Evolutionary conservation across 768 basidiomycete genomes (phyloP), one percentile per base, ranked within the genome.

Genomic region (Clitopilus passeckerianus): DNA sequence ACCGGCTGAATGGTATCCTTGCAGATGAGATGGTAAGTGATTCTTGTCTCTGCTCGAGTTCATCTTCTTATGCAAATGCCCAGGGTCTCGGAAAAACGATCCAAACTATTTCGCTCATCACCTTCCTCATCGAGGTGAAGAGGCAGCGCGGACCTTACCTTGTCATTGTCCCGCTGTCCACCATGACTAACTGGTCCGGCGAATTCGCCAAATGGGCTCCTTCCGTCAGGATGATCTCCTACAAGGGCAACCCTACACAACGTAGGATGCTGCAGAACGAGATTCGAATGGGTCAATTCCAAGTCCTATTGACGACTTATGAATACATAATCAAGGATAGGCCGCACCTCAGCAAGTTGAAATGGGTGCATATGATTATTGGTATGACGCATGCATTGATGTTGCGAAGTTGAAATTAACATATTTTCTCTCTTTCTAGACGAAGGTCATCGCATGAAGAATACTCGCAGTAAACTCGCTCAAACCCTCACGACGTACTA

Each of bases 141-240:
- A 81, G 85, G 58, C 90, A 95, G 71, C 86, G 86, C n/a, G 95
- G 95, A 0, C 95, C 95, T 1, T 98, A 93, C 74, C 88, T 98
- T 22, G 93, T 98, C 67, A 91, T 98, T 65, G 95, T 98, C 24
- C 95, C 95, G 2, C 80, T 98, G 15, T 95, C 94, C 14, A 98
- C 95, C 6, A 90, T 98, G 86, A 96, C 95, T 57, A 97, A 97
- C 70, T 97, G 95, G 95, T 86, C 91, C 1, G 89, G 93, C 60
- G 95, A 97, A 76, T 97, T 98, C 67, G 88, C 90, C n/a, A 94
- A 94, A 71, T 97, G 95, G 95, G 95, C 95, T 3, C 95, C 95
- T 0, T 71, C 79, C 10, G 87, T 98, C 55, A 85, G 82, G 67
- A 81, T 79, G 56, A 77, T 97, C 44, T 83, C 95, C 33, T 95